Percentiles rank a stretch among this genome's conserved stretches.
These are phyloP conservation scores for Podospora sp. DNA, from an alignment of 495 filamentous ascomycete species.

Conservation along the genomic window DNA sequence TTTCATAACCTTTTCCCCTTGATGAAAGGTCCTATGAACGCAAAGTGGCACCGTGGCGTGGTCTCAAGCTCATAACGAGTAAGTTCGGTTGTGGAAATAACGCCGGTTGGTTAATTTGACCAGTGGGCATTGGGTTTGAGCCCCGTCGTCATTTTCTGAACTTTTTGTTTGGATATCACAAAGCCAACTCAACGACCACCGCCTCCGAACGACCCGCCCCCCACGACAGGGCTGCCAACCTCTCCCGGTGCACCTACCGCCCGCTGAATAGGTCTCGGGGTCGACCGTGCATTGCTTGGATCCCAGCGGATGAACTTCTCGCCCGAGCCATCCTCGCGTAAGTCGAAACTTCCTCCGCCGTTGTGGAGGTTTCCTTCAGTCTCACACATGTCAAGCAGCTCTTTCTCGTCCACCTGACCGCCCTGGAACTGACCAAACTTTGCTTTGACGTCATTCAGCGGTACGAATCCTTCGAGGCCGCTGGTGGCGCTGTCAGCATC, in stretches of 20 bases:
- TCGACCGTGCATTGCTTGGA: conserved; percentile 42
- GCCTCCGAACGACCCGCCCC: background rate
- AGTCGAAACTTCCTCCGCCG: conserved; percentile 81
- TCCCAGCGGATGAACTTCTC: conserved; percentile 66
- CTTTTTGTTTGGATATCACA: background rate
- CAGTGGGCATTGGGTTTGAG: background rate
- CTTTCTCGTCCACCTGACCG: conserved; percentile 65
- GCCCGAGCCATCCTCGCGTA: conserved; percentile 50
- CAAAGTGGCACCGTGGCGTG: background rate
- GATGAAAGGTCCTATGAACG: background rate
- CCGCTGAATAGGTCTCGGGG: conserved; percentile 31
- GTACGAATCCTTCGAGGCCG: conserved; percentile 61
- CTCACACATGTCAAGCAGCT: conserved; percentile 88
- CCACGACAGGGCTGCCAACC: conserved; percentile 39
- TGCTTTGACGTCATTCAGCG: conserved; percentile 64
- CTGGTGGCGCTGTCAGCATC: conserved; percentile 33
- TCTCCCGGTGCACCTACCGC: conserved; percentile 56
- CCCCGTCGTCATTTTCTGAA: background rate
- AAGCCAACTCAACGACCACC: background rate
- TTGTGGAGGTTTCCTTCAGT: conserved; percentile 86
- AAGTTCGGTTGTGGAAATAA: background rate
- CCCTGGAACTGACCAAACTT: conserved; percentile 65
- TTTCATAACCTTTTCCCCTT: background rate
- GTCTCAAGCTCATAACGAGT: background rate
- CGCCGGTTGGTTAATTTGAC: background rate